Evolutionary conservation across 2,329 filamentous ascomycete genomes (phyloP).

Genomic region (Clarireedia paspali): DNA sequence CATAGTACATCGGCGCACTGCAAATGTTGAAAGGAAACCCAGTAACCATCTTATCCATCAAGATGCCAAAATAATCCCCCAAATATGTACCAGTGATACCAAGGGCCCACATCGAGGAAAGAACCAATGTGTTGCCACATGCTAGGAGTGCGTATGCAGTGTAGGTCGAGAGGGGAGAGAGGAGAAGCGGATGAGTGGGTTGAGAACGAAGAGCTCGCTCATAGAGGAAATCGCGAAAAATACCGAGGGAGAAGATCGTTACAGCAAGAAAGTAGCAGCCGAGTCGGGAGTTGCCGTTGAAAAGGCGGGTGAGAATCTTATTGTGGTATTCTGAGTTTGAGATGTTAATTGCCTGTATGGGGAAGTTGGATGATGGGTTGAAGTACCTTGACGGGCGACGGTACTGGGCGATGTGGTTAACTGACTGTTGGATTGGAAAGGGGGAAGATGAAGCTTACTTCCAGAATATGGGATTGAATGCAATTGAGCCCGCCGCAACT

Average conservation of each 20-base stretch:
- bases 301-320: conserved; percentile 80
- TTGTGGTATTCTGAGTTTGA: conserved; percentile 71
- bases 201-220: conserved; percentile 71
- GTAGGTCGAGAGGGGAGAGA: conserved; percentile 49
- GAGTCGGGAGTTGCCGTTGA: conserved; percentile 65
- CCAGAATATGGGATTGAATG: conserved; percentile 99
- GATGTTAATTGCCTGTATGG: conserved; percentile 11
- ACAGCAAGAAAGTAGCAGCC: conserved; percentile 87
- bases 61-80: conserved; percentile 96
- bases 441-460: conserved; percentile 59
- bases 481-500: conserved; percentile 78
- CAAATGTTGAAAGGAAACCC: conserved; percentile 94
- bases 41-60: conserved; percentile 92
- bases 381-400: conserved; percentile 70
- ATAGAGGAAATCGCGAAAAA: conserved; percentile 83
- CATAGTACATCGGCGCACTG: conserved; percentile 92
- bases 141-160: conserved; percentile 65
- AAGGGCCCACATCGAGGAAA: conserved; percentile 84
- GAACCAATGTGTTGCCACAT: conserved; percentile 73
- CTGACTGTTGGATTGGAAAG: background rate
- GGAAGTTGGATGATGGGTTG: conserved; percentile 7
- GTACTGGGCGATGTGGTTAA: conserved; percentile 46
- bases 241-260: conserved; percentile 85
- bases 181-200: conserved; percentile 67
- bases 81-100: conserved; percentile 94